Evolutionary conservation across 148 eudicot genomes (phyloP).

Genomic region (Rhododendron molle): DNA sequence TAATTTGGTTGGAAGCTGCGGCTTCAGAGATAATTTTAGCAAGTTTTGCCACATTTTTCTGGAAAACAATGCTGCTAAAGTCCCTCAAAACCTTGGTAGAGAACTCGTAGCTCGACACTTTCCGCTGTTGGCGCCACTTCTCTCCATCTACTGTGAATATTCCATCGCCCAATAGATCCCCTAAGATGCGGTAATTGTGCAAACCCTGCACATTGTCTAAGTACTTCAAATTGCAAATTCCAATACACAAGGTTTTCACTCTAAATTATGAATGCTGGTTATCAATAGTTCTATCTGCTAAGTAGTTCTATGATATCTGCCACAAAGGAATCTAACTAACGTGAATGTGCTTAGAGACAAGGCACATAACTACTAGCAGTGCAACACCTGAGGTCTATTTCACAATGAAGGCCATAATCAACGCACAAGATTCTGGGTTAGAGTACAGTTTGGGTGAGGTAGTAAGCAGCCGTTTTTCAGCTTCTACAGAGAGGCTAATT

Average conservation of each 20-base stretch:
- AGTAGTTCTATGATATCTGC: neutral
- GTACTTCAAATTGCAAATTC: neutral
- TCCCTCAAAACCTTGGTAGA: slow-evolving; percentile 62
- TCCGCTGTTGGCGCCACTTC: slow-evolving; percentile 71
- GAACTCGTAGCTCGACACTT: slow-evolving; percentile 64
- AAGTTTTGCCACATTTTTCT: slow-evolving; percentile 47
- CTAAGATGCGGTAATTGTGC: slow-evolving; percentile 34
- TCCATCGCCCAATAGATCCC: slow-evolving; percentile 67
- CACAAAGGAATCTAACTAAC: neutral
- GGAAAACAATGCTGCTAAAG: slow-evolving; percentile 51
- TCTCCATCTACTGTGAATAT: slow-evolving; percentile 76
- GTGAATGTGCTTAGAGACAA: neutral
- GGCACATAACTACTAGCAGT: neutral
- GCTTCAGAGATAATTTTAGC: slow-evolving; percentile 53
- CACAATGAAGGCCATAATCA: too few relatives aligned
- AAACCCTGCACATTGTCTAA: slow-evolving; percentile 38
- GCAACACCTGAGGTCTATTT: neutral
- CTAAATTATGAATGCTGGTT: neutral
- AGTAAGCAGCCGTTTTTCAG: neutral
- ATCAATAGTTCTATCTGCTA: neutral
- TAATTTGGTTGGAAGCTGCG: slow-evolving; percentile 24
- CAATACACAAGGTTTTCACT: neutral
- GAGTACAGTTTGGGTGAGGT: neutral
- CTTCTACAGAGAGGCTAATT: neutral
- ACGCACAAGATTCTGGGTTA: neutral